Percentiles rank a stretch among this genome's conserved stretches.
These are phyloP conservation scores for Lepidium didymum DNA, from an alignment of 345 rosid species.

Conservation along the genomic window DNA sequence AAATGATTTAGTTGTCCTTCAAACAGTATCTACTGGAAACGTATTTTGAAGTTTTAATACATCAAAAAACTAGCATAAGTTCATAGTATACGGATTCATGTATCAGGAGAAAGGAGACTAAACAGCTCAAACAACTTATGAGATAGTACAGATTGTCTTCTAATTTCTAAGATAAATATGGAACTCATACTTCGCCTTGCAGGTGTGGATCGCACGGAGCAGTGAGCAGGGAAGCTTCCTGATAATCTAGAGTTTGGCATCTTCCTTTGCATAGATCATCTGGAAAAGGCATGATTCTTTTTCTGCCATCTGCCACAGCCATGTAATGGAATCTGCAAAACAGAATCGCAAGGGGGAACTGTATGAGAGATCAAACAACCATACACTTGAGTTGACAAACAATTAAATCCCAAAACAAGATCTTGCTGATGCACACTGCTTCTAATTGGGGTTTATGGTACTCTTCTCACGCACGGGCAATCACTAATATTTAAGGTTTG, in stretches of 20 bases:
- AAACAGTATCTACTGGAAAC: background rate
- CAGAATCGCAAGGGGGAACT: background rate
- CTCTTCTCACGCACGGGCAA: background rate
- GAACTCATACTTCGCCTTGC: slow-evolving; percentile 50
- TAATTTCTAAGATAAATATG: background rate
- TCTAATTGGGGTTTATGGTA: background rate
- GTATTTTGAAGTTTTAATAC: background rate
- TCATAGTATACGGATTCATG: background rate
- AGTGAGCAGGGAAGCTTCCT: slow-evolving; percentile 71
- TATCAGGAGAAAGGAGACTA: background rate
- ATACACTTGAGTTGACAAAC: background rate
- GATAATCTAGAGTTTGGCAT: slow-evolving; percentile 69
- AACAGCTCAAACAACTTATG: background rate
- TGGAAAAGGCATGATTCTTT: slow-evolving; percentile 83
- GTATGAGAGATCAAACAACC: slow-evolving; percentile 15
- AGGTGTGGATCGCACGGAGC: slow-evolving; percentile 63
- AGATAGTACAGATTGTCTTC: background rate
- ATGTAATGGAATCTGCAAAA: slow-evolving; percentile 72
- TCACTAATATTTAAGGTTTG: background rate
- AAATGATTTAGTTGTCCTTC: background rate
- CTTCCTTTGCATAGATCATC: slow-evolving; percentile 67
- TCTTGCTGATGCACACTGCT: background rate
- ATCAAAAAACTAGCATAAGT: background rate
- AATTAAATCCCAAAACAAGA: background rate
- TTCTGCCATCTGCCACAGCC: slow-evolving; percentile 88